phyloP scores from a whole-genome alignment of 108 stramenopile species.

The Skeletonema menzelii region DNA sequence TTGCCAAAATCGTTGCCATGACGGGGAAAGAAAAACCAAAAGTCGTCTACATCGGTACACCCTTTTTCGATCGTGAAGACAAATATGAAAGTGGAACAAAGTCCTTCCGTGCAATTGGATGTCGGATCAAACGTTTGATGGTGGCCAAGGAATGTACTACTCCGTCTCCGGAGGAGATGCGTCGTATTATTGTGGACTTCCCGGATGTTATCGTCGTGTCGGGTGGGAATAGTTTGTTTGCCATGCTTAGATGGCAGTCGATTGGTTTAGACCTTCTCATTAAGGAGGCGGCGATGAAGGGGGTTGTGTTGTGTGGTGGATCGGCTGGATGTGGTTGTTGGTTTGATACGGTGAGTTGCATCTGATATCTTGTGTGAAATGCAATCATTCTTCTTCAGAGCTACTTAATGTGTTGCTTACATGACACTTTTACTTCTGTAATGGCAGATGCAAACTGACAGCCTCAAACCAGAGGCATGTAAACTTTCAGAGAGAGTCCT shows the following conservation, averaged over 20 bases:
- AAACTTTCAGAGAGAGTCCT: slow-evolving; percentile 8
- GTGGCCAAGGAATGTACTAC: slow-evolving; percentile 17
- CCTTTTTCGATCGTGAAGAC: slow-evolving; percentile 8
- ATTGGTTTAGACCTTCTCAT: slow-evolving; percentile 11
- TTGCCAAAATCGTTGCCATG: slow-evolving; percentile 6
- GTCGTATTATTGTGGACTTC: slow-evolving; percentile 15
- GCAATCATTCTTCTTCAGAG: background rate
- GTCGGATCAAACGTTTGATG: slow-evolving; percentile 5
- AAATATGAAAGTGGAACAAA: slow-evolving; percentile 7
- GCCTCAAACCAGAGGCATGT: slow-evolving; percentile 4
- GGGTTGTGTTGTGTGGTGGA: slow-evolving; percentile 13
- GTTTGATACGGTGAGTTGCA: slow-evolving; percentile 9
- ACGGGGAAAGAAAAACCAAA: slow-evolving; percentile 8
- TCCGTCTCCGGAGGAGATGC: slow-evolving; percentile 11
- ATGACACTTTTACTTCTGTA: background rate
- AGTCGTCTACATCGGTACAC: slow-evolving; percentile 1
- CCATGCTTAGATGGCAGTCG: slow-evolving; percentile 13
- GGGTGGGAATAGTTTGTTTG: slow-evolving; percentile 14
- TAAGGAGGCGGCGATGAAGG: slow-evolving; percentile 6
- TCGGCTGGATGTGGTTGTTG: slow-evolving; percentile 7
- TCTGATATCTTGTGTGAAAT: background rate
- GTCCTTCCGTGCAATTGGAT: slow-evolving; percentile 1
- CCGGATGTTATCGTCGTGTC: slow-evolving; percentile 3
- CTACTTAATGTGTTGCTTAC: background rate
- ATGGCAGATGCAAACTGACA: slow-evolving; percentile 3